These are phyloP conservation scores for Clavispora phyllophila DNA, from an alignment of 805 yeast genomes.

Conservation along the genomic window DNA sequence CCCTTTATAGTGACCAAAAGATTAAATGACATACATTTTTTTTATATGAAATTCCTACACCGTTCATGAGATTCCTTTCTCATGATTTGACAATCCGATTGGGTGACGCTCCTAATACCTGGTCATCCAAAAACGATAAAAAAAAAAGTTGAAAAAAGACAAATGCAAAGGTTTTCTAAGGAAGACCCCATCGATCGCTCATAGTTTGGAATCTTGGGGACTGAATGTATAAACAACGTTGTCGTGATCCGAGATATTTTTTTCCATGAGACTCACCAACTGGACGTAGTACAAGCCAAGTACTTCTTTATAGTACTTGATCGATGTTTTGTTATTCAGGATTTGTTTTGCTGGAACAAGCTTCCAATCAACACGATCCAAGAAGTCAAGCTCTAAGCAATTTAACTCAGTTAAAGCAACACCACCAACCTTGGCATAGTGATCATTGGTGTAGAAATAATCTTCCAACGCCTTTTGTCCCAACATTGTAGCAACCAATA, in stretches of 20 bases:
- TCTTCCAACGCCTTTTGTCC: constrained; percentile 91
- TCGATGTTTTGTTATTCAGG: constrained; percentile 17
- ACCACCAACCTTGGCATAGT: constrained; percentile 96
- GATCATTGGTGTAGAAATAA: constrained; percentile 87
- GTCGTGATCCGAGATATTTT: constrained; percentile 17
- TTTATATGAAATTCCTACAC: neutral
- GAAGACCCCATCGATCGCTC: neutral
- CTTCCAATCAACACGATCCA: constrained; percentile 70
- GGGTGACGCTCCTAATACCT: neutral
- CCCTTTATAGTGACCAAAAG: too few relatives aligned
- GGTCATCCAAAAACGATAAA: neutral
- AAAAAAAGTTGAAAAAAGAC: neutral
- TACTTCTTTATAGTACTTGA: constrained; percentile 33
- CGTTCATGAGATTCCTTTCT: neutral
- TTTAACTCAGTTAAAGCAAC: constrained; percentile 78
- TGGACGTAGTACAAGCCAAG: constrained; percentile 36
- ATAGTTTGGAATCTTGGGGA: neutral
- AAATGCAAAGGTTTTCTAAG: neutral
- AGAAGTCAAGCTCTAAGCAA: constrained; percentile 81
- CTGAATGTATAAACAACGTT: constrained; percentile 7
- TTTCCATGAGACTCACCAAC: constrained; percentile 38
- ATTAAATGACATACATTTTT: neutral
- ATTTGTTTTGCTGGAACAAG: constrained; percentile 37
- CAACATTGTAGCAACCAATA: constrained; percentile 84
- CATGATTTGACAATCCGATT: neutral